Evolutionary conservation across 768 basidiomycete species (phyloP).

Genomic region (Rhizopogon rudus): DNA sequence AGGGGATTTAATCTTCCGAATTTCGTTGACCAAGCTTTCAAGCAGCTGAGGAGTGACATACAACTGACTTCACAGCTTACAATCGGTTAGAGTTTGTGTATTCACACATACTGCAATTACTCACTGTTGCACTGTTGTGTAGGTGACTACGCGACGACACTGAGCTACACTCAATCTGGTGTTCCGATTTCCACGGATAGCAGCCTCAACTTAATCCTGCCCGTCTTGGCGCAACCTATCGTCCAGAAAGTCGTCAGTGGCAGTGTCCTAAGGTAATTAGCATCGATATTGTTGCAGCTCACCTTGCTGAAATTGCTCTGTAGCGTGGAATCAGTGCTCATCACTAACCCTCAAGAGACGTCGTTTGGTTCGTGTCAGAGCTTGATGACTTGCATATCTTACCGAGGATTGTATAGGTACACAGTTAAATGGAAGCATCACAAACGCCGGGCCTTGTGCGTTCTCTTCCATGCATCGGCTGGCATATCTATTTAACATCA

Average conservation of each 20-base stretch:
- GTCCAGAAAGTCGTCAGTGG: constrained; percentile 66
- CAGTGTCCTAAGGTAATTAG: constrained; percentile 44
- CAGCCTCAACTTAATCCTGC: constrained; percentile 59
- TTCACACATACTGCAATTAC: not conserved
- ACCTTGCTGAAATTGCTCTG: not conserved
- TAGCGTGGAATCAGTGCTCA: constrained; percentile 58
- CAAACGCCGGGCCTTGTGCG: constrained; percentile 70
- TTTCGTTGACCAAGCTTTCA: constrained; percentile 64
- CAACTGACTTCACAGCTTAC: constrained; percentile 46
- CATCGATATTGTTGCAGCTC: not conserved
- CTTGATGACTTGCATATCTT: not conserved
- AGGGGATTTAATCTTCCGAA: constrained; percentile 60
- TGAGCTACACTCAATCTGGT: constrained; percentile 53
- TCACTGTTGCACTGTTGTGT: constrained; percentile 9
- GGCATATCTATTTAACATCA: constrained; percentile 5
- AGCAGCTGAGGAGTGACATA: constrained; percentile 58
- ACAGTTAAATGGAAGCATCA: constrained; percentile 55
- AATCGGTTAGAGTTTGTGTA: constrained; percentile 38
- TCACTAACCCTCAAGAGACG: constrained; percentile 49
- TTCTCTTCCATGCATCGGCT: not conserved
- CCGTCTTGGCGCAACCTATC: constrained; percentile 66
- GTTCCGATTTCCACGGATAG: constrained; percentile 59
- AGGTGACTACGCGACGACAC: constrained; percentile 61
- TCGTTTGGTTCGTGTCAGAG: constrained; percentile 44
- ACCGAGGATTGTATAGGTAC: constrained; percentile 33